Base-by-base conservation (phyloP, 192 early-diverging fungal genomes). In the Gryganskiella cystojenkinii region DNA sequence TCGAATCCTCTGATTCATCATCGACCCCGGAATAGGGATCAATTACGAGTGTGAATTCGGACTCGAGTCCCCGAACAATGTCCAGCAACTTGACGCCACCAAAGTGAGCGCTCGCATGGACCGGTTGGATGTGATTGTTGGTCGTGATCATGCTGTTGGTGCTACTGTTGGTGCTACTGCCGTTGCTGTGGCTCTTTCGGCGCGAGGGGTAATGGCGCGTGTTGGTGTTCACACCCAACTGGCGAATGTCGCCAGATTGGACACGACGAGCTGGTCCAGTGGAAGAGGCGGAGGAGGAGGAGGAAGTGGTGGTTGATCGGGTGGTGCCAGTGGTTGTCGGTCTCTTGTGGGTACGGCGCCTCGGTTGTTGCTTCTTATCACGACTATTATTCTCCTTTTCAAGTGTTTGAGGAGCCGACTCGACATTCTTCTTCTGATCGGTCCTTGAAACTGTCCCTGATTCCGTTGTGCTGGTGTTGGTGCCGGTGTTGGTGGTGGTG, bases 1-100 rank as follows among this genome's bases (percentile, higher is more conserved):
- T 10, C 7, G 71, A 74, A 30, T 74, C 71, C 31, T 66, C 71
- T 0, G 71, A 74, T 15, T 6, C 59, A 19, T 44, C 56, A 20
- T 61, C 56, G 1, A 17, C 37, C 17, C 28, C 56, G 11, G 30
- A 61, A 19, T 49, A 25, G 34, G 24, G 17, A 20, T 66, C 56
- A 1, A 66, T 13, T 3, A 15, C 35, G 9, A 60, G 30, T 2
- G 42, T 51, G 43, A 74, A 74, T 45, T 72, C 61, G 19, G 70
- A 25, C 30, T 66, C 71, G 14, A 75, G 55, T 4, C 64, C 44
- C 1, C 53, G 33, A 34, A 67, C 50, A 49, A 67, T 22, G 31
- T 74, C 71, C 24, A 56, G 55, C n/a, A 74, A 51, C 37, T 49
- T 28, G 17, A 61, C 50, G 2, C 33, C 57, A 35, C 49, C 45